Conservation (phyloP, 257 asterid genomes). For the Lycium barbarum region DNA sequence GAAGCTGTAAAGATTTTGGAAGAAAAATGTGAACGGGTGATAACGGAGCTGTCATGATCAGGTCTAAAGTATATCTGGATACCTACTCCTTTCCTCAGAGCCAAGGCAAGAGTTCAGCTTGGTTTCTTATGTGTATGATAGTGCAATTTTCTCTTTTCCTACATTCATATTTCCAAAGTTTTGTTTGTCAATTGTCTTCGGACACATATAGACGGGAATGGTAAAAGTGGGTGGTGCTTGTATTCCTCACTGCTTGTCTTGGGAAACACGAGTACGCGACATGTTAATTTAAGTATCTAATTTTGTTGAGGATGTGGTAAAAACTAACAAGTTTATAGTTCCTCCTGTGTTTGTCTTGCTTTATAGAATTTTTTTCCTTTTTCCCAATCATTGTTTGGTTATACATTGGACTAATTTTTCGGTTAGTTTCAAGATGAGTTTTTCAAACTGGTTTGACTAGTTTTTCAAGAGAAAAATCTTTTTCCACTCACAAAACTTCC, state of each 20-base stretch:
- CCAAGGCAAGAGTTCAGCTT: background rate
- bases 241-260: background rate
- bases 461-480: too few relatives aligned
- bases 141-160: background rate
- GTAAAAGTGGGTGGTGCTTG: background rate
- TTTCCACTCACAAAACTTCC: too few relatives aligned
- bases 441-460: too few relatives aligned
- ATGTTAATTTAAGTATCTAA: background rate
- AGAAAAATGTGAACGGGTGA: constrained; percentile 84
- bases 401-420: too few relatives aligned
- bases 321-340: background rate
- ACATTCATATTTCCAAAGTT: background rate
- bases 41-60: constrained; percentile 67
- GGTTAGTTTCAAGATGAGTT: too few relatives aligned
- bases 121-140: constrained; percentile 10
- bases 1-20: constrained; percentile 94
- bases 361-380: background rate
- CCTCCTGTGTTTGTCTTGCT: background rate
- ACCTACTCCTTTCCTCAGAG: background rate
- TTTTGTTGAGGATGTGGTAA: background rate
- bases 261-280: background rate
- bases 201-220: constrained; percentile 12
- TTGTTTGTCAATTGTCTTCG: background rate
- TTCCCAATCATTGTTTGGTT: too few relatives aligned
- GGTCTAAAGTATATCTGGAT: constrained; percentile 10